A percentile compares a stretch with the other conserved stretches of the same genome.
phyloP scores from a whole-genome alignment of 495 filamentous ascomycete species.

The Trichocladium uniseriatum region DNA sequence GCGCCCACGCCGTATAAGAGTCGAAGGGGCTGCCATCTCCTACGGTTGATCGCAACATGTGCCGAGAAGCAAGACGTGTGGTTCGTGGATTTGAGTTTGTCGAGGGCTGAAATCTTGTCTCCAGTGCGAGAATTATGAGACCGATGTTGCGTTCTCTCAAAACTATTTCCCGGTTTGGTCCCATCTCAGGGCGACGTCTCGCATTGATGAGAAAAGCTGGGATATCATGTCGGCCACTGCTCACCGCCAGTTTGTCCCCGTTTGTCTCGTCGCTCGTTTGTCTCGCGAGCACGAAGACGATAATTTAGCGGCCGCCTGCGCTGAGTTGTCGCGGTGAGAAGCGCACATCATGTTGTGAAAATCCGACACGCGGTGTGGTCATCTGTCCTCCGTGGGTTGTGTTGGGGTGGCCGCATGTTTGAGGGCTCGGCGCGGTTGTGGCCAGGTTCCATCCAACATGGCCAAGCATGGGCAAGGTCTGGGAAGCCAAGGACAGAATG shows the following conservation, averaged over 20 bases:
- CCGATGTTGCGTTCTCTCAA: no score
- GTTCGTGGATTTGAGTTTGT: no score
- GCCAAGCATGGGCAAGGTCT: not conserved
- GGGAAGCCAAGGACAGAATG: conserved; percentile 2
- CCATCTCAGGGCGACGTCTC: no score
- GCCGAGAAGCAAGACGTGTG: no score
- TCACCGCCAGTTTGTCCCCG: conserved; percentile 26
- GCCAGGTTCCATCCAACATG: not conserved
- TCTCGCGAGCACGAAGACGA: not conserved
- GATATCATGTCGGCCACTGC: not conserved
- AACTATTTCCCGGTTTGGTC: no score
- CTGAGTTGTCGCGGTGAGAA: conserved; percentile 15
- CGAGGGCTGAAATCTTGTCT: no score
- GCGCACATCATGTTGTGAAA: conserved; percentile 17
- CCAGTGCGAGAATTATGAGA: no score
- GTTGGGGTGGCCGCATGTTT: conserved; percentile 18
- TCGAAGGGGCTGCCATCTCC: no score
- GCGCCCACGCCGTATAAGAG: no score
- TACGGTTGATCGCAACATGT: no score
- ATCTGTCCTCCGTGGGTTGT: no score
- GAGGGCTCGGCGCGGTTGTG: conserved; percentile 17
- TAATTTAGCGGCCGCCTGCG: conserved; percentile 3
- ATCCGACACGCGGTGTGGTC: conserved; percentile 8
- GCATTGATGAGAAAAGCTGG: no score
- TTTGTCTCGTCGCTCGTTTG: conserved; percentile 7